phyloP scores from a whole-genome alignment of 2,329 filamentous ascomycete genomes.

The Aureobasidium leucospermi region DNA sequence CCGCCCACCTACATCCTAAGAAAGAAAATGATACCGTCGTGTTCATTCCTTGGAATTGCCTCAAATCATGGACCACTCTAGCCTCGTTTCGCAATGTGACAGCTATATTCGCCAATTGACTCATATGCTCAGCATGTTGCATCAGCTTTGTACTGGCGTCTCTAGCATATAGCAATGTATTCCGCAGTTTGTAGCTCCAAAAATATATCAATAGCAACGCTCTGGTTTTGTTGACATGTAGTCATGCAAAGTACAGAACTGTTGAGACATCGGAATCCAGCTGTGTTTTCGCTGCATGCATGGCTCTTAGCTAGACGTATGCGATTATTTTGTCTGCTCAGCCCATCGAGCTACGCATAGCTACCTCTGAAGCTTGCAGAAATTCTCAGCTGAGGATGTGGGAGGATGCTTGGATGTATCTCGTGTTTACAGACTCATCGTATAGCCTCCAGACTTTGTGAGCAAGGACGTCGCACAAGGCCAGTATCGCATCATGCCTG shows the following conservation, averaged over 20 bases:
- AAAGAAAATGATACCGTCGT: not conserved
- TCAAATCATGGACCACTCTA: too few relatives aligned
- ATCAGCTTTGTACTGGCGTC: not conserved
- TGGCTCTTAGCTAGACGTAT: not conserved
- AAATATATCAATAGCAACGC: not conserved
- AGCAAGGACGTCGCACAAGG: not conserved
- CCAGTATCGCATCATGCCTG: not conserved
- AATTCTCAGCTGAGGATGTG: not conserved
- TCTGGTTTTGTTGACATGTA: not conserved
- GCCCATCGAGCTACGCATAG: not conserved
- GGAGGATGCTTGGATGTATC: not conserved
- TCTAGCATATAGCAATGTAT: too few relatives aligned
- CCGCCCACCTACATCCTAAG: not conserved
- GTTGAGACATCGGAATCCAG: not conserved
- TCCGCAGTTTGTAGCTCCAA: too few relatives aligned
- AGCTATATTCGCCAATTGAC: not conserved
- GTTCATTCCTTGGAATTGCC: not conserved
- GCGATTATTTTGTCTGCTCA: not conserved
- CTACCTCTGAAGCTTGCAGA: too few relatives aligned
- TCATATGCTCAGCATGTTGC: not conserved
- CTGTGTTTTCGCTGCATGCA: not conserved
- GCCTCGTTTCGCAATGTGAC: not conserved
- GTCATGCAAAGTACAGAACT: not conserved
- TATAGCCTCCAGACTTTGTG: not conserved
- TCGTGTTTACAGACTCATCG: not conserved